phyloP scores from a whole-genome alignment of 257 asterid species.

The Gynochthodes officinalis region DNA sequence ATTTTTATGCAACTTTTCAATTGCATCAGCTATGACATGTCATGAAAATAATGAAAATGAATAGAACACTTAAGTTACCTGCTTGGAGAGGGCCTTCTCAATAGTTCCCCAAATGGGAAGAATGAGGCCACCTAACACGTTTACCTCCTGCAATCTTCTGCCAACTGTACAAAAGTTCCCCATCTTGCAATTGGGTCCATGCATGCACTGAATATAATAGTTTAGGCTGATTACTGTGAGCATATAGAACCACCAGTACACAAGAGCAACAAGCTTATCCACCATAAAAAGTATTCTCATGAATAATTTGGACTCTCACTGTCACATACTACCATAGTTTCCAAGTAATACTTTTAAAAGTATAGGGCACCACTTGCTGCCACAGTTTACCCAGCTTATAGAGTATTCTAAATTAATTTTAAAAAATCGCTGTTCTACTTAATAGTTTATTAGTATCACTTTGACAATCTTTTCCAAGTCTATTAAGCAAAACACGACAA shows the following conservation, averaged over 20 bases:
- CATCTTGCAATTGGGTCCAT: conserved; percentile 89
- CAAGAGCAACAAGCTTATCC: conserved; percentile 4
- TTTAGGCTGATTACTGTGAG: neutral
- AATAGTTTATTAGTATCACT: no score
- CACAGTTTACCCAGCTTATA: neutral
- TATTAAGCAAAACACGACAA: neutral
- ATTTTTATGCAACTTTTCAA: neutral
- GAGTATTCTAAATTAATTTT: neutral
- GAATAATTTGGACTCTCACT: neutral
- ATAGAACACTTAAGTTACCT: conserved; percentile 43
- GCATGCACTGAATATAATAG: conserved; percentile 82
- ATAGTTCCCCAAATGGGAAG: conserved; percentile 98
- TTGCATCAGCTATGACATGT: conserved; percentile 7
- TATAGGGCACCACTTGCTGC: neutral
- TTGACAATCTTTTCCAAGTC: neutral
- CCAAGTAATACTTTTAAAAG: neutral
- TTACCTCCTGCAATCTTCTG: conserved; percentile 86
- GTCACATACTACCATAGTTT: conserved; percentile 3
- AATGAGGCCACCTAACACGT: conserved; percentile 93
- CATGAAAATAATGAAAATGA: neutral
- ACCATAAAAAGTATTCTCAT: neutral
- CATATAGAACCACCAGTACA: conserved; percentile 1
- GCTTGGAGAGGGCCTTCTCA: conserved; percentile 90
- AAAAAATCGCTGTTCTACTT: no score
- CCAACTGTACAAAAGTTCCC: conserved; percentile 87